Evolutionary conservation across 169 alveolate genomes (phyloP).

Genomic region (Theileria annulata): DNA sequence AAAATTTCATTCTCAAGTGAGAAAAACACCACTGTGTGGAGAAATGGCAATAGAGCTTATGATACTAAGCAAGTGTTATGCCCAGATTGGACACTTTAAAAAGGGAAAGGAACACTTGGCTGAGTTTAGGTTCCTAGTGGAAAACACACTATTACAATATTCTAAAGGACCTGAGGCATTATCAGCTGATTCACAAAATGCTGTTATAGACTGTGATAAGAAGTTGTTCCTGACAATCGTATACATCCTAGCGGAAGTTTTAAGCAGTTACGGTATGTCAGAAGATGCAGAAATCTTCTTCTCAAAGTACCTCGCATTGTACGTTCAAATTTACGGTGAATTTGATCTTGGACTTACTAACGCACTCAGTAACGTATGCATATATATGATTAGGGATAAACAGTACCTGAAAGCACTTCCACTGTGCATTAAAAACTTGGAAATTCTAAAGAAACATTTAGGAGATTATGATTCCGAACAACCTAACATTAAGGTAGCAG

Average conservation of each 20-base stretch:
- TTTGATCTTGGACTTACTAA: slow-evolving; percentile 56
- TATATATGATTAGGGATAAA: slow-evolving; percentile 66
- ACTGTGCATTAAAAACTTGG: slow-evolving; percentile 64
- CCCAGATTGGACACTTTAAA: slow-evolving; percentile 71
- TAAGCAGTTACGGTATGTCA: slow-evolving; percentile 47
- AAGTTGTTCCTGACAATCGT: slow-evolving; percentile 51
- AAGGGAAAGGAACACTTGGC: slow-evolving; percentile 74
- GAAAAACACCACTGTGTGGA: slow-evolving; percentile 55
- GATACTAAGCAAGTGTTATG: slow-evolving; percentile 81
- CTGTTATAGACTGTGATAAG: slow-evolving; percentile 55
- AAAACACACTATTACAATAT: slow-evolving; percentile 73
- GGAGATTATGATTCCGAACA: slow-evolving; percentile 73
- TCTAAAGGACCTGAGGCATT: slow-evolving; percentile 31
- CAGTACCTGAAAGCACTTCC: slow-evolving; percentile 76
- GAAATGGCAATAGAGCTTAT: slow-evolving; percentile 84
- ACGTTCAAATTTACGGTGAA: slow-evolving; percentile 43
- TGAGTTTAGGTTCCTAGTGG: slow-evolving; percentile 80
- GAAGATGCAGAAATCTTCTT: slow-evolving; percentile 63
- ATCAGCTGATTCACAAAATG: slow-evolving; percentile 10
- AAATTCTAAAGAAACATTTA: slow-evolving; percentile 69
- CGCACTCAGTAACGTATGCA: slow-evolving; percentile 73
- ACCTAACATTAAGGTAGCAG: slow-evolving; percentile 81
- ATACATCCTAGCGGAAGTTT: slow-evolving; percentile 50
- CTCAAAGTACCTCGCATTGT: slow-evolving; percentile 51
- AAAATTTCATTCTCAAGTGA: slow-evolving; percentile 56